Percentiles rank a stretch among this genome's conserved stretches.
These are phyloP conservation scores for Phytophthora boehmeriae DNA, from an alignment of 352 stramenopile species.

Conservation along the genomic window DNA sequence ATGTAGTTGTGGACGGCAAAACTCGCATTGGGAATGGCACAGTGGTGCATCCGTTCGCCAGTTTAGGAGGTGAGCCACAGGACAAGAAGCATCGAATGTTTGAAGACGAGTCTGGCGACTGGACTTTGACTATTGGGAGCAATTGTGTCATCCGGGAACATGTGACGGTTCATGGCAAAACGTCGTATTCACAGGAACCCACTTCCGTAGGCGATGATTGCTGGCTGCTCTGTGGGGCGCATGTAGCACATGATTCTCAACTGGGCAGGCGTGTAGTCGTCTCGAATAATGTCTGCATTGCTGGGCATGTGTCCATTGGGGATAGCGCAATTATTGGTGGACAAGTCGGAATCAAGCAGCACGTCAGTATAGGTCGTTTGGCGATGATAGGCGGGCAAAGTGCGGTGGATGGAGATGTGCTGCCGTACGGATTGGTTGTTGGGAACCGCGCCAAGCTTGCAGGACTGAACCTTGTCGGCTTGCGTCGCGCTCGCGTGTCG, in stretches of 20 bases:
- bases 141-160: slow-evolving; percentile 86
- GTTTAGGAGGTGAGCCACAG: slow-evolving; percentile 74
- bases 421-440: slow-evolving; percentile 77
- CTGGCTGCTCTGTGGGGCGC: slow-evolving; percentile 78
- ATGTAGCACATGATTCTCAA: slow-evolving; percentile 75
- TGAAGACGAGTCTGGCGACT: slow-evolving; percentile 4
- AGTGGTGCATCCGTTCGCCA: slow-evolving; percentile 74
- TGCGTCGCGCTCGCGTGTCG: slow-evolving; percentile 68
- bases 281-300: slow-evolving; percentile 85
- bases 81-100: slow-evolving; percentile 77
- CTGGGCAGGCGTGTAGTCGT: slow-evolving; percentile 75
- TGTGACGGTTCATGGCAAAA: slow-evolving; percentile 83
- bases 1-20: slow-evolving; percentile 78
- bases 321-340: slow-evolving; percentile 79
- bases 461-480: slow-evolving; percentile 76
- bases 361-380: slow-evolving; percentile 68
- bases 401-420: slow-evolving; percentile 80
- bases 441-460: slow-evolving; percentile 82
- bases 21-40: slow-evolving; percentile 64
- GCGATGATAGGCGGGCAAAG: slow-evolving; percentile 84
- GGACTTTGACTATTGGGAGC: slow-evolving; percentile 56
- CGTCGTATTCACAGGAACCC: slow-evolving; percentile 60
- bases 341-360: slow-evolving; percentile 81
- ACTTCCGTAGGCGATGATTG: slow-evolving; percentile 77
- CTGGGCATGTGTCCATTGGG: slow-evolving; percentile 79